phyloP scores from a whole-genome alignment of 441 rosid species.

The Erysimum cheiri region DNA sequence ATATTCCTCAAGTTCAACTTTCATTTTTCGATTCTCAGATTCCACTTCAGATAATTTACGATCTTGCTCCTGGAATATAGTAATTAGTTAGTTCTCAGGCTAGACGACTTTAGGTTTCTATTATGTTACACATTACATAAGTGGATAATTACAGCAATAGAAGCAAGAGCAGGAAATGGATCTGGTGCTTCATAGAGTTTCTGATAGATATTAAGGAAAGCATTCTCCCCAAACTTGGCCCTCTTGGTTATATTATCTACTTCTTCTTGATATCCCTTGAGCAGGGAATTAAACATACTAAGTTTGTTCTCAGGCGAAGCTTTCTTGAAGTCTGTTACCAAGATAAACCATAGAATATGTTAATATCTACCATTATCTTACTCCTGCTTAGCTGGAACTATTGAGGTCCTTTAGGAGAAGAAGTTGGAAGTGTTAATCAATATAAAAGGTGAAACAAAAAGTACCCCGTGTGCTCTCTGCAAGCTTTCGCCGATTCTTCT shows the following conservation, averaged over 20 bases:
- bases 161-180: constrained; percentile 95
- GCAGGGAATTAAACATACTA: constrained; percentile 85
- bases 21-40: constrained; percentile 96
- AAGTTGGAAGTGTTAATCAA: background rate
- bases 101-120: constrained; percentile 2
- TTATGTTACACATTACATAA: constrained; percentile 8
- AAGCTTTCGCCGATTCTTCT: constrained; percentile 92
- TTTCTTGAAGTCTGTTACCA: constrained; percentile 88
- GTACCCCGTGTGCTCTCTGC: constrained; percentile 99
- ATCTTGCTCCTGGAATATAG: constrained; percentile 86
- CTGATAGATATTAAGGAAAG: constrained; percentile 96
- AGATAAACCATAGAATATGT: constrained; percentile 29
- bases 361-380: constrained; percentile 17
- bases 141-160: constrained; percentile 73
- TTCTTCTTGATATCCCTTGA: constrained; percentile 98
- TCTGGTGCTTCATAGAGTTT: constrained; percentile 99
- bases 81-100: constrained; percentile 17
- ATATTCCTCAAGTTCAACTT: constrained; percentile 95
- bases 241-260: constrained; percentile 99
- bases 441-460: constrained; percentile 17
- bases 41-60: constrained; percentile 84
- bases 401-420: background rate
- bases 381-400: background rate
- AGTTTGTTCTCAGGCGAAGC: constrained; percentile 91
- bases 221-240: constrained; percentile 98